Base-by-base conservation (phyloP, 441 rosid genomes). In the Daphne laureola region DNA sequence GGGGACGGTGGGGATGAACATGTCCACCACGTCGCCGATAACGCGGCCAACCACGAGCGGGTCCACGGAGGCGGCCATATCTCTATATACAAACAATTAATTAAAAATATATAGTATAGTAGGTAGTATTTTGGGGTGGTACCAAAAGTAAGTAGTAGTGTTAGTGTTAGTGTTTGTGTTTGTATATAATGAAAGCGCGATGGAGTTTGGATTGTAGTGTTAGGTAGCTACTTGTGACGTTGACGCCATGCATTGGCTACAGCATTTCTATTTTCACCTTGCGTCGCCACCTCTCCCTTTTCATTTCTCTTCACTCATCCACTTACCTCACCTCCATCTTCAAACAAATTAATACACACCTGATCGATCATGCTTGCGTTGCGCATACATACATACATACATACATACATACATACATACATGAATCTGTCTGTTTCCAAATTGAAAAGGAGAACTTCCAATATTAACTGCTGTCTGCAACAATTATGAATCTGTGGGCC, bases 21-120 rank as follows among this genome's bases (percentile, higher is more conserved):
- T 70, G 70, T 88, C 95, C 45, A 92, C 73, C 8, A 88, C 98
- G 51, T 92, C 96, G 13, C 95, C 98, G 11, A 92, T 77, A 18
- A 92, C 89, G 31, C 91, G 76, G n/a, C 94, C 95, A 5, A 88
- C 82, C 14, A 87, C 82, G 14, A 83, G 71, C 35, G 95, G 88
- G 64, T 86, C 83, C 31, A 83, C 77, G 0, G 90, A 79, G 44
- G 79, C 63, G 40, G 86, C 76, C 88, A 86, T 83, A 55, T 63
- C 8, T 23, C 8, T 12, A 12, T 14, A 15, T 25, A 42, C 14
- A 17, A 27, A 26, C 14, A 4, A 13, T 36, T 15, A 63, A 12
- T 45, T 9, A 16, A 17, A n/a, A n/a, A n/a, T n/a, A n/a, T n/a
- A n/a, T n/a, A n/a, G n/a, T n/a, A n/a, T n/a, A n/a, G n/a, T n/a